Evolutionary conservation across 345 rosid species (phyloP), one percentile per base, ranked within the genome.

Genomic region (Adansonia digitata): DNA sequence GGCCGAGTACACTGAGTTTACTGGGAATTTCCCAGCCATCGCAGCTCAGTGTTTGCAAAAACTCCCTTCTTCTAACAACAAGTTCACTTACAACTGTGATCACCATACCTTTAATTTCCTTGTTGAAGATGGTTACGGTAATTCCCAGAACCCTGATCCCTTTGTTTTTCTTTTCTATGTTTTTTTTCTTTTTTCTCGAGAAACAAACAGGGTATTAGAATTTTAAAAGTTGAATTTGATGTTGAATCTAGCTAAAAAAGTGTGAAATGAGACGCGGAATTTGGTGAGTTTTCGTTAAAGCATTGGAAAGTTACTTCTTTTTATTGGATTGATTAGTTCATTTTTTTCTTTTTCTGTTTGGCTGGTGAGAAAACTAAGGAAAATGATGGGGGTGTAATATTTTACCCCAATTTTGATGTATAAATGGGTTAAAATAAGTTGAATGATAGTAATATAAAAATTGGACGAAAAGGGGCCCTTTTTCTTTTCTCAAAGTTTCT

Each of bases 101-200:
- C 94, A 91, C 84, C 99, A 95, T 76, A 90, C 98, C 80, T 92
- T 95, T 84, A 95, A 95, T 74, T 95, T 95, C 84, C 93, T 95
- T 56, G 91, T 94, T 39, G 93, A 94, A 79, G 93, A 94, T 74
- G 99, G 99, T 69, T 94, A 84, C 72, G 92, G 99, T 94, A 81
- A 64, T 76, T 76, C 34, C 11, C 11, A 39, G 8, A 52, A 15
- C 69, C 53, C 39, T 46, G 22, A 70, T 31, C 26, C 67, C 37
- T 45, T 46, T 42, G 22, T 5, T 65, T 5, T 69, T 22, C 18
- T 27, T 53, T 46, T 60, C n/a, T 42, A 26, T 42, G 14, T 63
- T 46, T 15, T 20, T 40, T 40, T 0, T 9, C 6, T 2, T 12
- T 12, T 70, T 66, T 26, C 70, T 77, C 22, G 43, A 45, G 39